Percentiles rank a stretch among this genome's conserved stretches.
phyloP scores from a whole-genome alignment of 2,329 filamentous ascomycete genomes.

The Fusarium fracticaudum region DNA sequence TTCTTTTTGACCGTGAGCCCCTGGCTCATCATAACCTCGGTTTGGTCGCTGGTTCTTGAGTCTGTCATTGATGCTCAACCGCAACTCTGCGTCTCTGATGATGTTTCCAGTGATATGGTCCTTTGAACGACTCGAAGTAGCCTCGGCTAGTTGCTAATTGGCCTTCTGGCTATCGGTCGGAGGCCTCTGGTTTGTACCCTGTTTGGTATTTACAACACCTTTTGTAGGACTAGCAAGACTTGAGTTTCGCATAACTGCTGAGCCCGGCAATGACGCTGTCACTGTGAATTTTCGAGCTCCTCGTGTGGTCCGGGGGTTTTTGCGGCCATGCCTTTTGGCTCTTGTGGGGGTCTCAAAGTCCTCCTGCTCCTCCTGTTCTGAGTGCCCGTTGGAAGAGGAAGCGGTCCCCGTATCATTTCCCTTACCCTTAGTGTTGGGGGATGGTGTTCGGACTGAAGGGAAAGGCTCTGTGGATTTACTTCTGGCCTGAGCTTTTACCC shows the following conservation, averaged over 20 bases:
- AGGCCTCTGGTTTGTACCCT: not conserved
- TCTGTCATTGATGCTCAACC: slow-evolving; percentile 1
- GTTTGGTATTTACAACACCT: not conserved
- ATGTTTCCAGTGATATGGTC: not conserved
- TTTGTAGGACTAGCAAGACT: slow-evolving; percentile 13
- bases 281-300: slow-evolving; percentile 8
- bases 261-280: slow-evolving; percentile 38
- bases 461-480: slow-evolving; percentile 16
- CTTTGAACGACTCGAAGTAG: slow-evolving; percentile 7
- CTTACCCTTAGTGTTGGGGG: not conserved
- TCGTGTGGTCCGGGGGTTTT: slow-evolving; percentile 22
- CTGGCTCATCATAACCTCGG: not conserved
- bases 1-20: not conserved
- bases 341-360: slow-evolving; percentile 36
- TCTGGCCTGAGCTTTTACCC: not conserved
- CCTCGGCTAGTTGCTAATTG: slow-evolving; percentile 38
- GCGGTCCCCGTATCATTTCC: not conserved
- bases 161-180: slow-evolving; percentile 20
- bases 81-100: not conserved
- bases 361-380: slow-evolving; percentile 7
- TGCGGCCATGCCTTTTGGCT: slow-evolving; percentile 4
- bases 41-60: slow-evolving; percentile 1
- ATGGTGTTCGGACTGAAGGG: not conserved
- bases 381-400: not conserved
- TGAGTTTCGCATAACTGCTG: slow-evolving; percentile 30